A percentile compares a stretch with the other conserved stretches of the same genome.
These are phyloP conservation scores for Postia placenta DNA, from an alignment of 768 basidiomycete species.

Conservation along the genomic window DNA sequence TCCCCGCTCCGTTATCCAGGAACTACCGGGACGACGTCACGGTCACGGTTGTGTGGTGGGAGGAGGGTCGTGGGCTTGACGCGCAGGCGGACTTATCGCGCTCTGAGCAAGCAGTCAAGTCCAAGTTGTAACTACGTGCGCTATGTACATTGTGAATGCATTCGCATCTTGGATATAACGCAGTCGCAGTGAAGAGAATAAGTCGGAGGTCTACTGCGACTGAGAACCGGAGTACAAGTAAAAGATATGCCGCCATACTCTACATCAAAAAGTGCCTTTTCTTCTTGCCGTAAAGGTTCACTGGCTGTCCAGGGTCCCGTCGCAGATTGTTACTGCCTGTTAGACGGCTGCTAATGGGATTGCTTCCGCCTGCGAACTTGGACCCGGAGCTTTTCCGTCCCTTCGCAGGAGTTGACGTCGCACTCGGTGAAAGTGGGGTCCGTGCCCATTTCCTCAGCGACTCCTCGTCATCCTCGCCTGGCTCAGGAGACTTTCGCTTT, in stretches of 20 bases:
- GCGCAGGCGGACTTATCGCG: slow-evolving; percentile 25
- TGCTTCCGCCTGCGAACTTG: slow-evolving; percentile 13
- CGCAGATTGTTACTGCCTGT: slow-evolving; percentile 30
- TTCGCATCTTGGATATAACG: neutral
- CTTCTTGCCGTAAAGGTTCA: slow-evolving; percentile 27
- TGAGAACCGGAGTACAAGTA: too few species aligned
- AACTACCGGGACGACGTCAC: slow-evolving; percentile 81
- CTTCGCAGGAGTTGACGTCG: slow-evolving; percentile 7
- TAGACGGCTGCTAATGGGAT: slow-evolving; percentile 29
- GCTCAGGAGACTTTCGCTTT: slow-evolving; percentile 37
- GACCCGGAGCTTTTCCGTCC: neutral
- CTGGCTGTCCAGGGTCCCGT: slow-evolving; percentile 17
- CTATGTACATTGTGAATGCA: slow-evolving; percentile 9
- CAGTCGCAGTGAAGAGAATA: neutral
- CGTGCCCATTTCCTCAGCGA: slow-evolving; percentile 16
- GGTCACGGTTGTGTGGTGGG: slow-evolving; percentile 84
- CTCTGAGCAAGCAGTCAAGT: slow-evolving; percentile 11
- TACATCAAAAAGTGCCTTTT: slow-evolving; percentile 32
- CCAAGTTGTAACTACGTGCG: slow-evolving; percentile 18
- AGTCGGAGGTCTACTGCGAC: too few species aligned
- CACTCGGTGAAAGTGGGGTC: slow-evolving; percentile 10
- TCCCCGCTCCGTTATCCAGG: slow-evolving; percentile 75
- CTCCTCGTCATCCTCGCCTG: slow-evolving; percentile 25
- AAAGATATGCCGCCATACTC: too few species aligned
- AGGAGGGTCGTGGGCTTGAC: slow-evolving; percentile 48